These are phyloP conservation scores for Castanopsis chinensis DNA, from an alignment of 306 rosid genomes.

Conservation along the genomic window DNA sequence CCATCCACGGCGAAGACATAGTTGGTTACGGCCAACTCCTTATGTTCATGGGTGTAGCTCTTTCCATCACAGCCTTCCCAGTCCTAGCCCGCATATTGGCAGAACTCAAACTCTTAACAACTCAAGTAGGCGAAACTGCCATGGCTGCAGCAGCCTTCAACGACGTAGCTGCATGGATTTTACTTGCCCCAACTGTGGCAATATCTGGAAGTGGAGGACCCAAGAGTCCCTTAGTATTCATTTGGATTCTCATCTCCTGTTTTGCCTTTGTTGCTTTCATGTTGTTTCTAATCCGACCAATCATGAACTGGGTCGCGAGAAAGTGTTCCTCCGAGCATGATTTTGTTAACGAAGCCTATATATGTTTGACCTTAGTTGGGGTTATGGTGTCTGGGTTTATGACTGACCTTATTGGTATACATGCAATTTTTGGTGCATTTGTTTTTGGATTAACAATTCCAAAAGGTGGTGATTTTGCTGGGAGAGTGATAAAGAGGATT, in stretches of 20 bases:
- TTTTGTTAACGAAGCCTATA: conserved; percentile 46
- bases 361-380: conserved; percentile 60
- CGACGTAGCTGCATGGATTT: conserved; percentile 85
- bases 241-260: conserved; percentile 73
- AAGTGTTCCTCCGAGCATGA: conserved; percentile 45
- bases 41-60: conserved; percentile 83
- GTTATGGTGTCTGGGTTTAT: conserved; percentile 67
- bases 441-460: conserved; percentile 77
- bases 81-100: conserved; percentile 86
- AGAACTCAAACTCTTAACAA: conserved; percentile 76
- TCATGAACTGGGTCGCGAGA: conserved; percentile 54
- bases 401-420: conserved; percentile 82
- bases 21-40: conserved; percentile 57
- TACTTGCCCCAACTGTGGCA: conserved; percentile 73
- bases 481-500: conserved; percentile 55
- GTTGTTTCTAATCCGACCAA: conserved; percentile 55
- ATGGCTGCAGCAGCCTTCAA: conserved; percentile 92
- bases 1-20: conserved; percentile 52
- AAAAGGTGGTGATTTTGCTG: conserved; percentile 56
- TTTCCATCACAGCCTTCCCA: conserved; percentile 88
- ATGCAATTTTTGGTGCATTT: conserved; percentile 80
- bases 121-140: conserved; percentile 67
- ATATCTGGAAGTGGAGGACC: conserved; percentile 33
- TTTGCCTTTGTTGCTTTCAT: conserved; percentile 52
- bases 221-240: conserved; percentile 55